A percentile compares a stretch with the other conserved stretches of the same genome.
These are phyloP conservation scores for Iris macrosiphon DNA, from an alignment of 106 monocot genomes.

Conservation along the genomic window DNA sequence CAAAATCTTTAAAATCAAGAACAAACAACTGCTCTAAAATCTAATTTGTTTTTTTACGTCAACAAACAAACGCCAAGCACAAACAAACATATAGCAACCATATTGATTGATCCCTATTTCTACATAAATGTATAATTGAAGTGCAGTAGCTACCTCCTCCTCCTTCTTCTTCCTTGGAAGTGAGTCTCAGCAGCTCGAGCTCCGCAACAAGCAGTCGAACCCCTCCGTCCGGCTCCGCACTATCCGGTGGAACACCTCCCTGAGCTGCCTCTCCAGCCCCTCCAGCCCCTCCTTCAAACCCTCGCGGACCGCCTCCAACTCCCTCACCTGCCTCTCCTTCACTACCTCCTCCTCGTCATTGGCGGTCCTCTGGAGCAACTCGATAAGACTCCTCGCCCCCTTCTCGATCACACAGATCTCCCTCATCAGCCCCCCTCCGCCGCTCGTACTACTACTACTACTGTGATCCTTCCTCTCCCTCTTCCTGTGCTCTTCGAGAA, in stretches of 20 bases:
- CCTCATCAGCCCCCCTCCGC: slow-evolving; percentile 46
- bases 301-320: slow-evolving; percentile 28
- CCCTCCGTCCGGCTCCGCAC: slow-evolving; percentile 52
- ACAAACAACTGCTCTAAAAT: no score
- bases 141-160: no score
- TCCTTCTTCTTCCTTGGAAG: not conserved
- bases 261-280: slow-evolving; percentile 44
- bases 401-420: slow-evolving; percentile 52
- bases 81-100: no score
- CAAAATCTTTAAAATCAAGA: no score
- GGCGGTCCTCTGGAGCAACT: slow-evolving; percentile 18
- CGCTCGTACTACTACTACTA: no score
- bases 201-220: slow-evolving; percentile 38
- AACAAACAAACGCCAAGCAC: no score
- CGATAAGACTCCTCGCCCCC: slow-evolving; percentile 21
- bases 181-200: not conserved
- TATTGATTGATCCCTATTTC: no score
- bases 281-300: slow-evolving; percentile 45
- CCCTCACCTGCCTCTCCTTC: slow-evolving; percentile 19
- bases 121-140: no score
- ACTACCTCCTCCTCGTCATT: slow-evolving; percentile 30
- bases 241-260: slow-evolving; percentile 70
- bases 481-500: slow-evolving; percentile 56
- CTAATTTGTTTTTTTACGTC: no score
- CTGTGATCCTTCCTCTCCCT: slow-evolving; percentile 45